Base-by-base conservation (phyloP, 352 stramenopile species). In the Globisporangium middletonii region DNA sequence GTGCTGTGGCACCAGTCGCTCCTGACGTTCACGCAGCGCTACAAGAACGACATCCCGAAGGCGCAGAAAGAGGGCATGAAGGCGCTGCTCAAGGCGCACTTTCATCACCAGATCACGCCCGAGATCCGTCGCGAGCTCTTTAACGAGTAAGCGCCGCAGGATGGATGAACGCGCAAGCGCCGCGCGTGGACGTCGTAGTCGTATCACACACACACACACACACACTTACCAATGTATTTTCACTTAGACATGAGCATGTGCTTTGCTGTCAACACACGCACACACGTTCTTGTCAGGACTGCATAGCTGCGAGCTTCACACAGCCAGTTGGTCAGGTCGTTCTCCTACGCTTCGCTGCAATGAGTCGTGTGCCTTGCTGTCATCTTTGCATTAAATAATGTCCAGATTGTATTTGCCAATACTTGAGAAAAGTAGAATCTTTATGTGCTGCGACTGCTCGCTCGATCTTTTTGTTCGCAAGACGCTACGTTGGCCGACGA, bases 1-100 rank as follows among this genome's bases (percentile, higher is more conserved):
- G 97, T 99, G 48, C 71, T 99, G 60, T 99, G 97, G 97, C 97
- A 99, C 83, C 97, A 99, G 76, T 95, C 92, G 38, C 75, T 99
- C 55, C 79, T 99, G 27, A 88, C 94, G 9, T 99, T 99, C 73
- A 88, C 92, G 26, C 95, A 99, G 77, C 86, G 97, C 1, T 99
- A 99, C 88, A 99, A 99, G 74, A 96, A 96, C 68, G 93, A 99
- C 77, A 91, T 99, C 52, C 83, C 92, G 6, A 88, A 95, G 63
- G 83, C 93, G 58, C 83, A 98, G 62, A 98, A 97, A 69, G 95
- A 99, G 48, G 74, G 75, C 33, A 87, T 99, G 69, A 97, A 97
- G 65, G 72, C 91, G 56, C 74, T 99, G 46, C 77, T 94, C 37
- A 92, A 92, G 67, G 79, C 90, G 64, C 83, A 93, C 60, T 90